Evolutionary conservation across 331 rosid species (phyloP).

Genomic region (Dryas integrifolia): DNA sequence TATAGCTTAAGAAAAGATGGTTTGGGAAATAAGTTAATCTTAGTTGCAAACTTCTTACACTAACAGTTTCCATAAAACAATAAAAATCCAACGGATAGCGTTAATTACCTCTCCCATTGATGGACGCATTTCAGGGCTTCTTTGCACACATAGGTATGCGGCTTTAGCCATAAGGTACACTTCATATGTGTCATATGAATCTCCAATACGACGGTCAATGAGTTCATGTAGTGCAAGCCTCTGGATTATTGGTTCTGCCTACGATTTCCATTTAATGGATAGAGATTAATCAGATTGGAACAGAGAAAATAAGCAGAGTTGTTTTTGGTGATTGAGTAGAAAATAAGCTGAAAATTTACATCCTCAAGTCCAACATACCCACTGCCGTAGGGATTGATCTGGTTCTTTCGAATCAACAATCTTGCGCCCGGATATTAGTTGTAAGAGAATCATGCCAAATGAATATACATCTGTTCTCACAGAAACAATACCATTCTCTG

Average conservation of each 20-base stretch:
- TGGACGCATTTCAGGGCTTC: slow-evolving; percentile 64
- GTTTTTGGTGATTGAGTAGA: not conserved
- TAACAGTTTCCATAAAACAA: not conserved
- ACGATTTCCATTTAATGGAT: slow-evolving; percentile 9
- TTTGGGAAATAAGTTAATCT: not conserved
- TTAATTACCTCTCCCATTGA: slow-evolving; percentile 66
- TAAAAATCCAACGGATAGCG: not conserved
- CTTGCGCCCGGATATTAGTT: slow-evolving; percentile 68
- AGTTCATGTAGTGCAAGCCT: slow-evolving; percentile 63
- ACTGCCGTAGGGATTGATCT: slow-evolving; percentile 59
- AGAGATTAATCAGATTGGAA: not conserved
- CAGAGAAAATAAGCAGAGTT: not conserved
- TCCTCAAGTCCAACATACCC: slow-evolving; percentile 47
- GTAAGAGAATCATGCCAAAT: slow-evolving; percentile 66
- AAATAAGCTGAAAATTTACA: not conserved
- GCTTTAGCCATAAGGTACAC: slow-evolving; percentile 72
- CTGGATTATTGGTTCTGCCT: slow-evolving; percentile 67
- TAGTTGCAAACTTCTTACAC: not conserved
- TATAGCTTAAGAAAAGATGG: not conserved
- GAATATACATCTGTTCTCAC: slow-evolving; percentile 76
- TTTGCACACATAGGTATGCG: slow-evolving; percentile 62
- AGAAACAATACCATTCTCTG: slow-evolving; percentile 69
- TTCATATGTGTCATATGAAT: slow-evolving; percentile 55
- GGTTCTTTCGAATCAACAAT: slow-evolving; percentile 37
- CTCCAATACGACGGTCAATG: slow-evolving; percentile 62